Evolutionary conservation across 345 rosid species (phyloP).

Genomic region (Murraya paniculata): DNA sequence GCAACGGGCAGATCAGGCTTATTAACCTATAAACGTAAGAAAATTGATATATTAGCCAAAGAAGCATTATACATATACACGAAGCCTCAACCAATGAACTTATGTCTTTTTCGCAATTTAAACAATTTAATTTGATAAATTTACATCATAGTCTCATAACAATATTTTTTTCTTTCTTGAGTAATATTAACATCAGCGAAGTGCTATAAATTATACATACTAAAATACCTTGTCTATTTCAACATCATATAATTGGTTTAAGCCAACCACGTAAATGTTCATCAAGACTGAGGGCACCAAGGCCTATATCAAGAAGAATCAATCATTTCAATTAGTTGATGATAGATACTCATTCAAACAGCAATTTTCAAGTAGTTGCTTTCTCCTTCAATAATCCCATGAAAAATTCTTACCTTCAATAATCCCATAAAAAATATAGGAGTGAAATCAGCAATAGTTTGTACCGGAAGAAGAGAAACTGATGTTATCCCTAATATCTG

Average conservation of each 20-base stretch:
- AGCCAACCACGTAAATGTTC: slow-evolving; percentile 34
- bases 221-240: slow-evolving; percentile 36
- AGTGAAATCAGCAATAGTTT: slow-evolving; percentile 22
- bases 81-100: not conserved
- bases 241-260: slow-evolving; percentile 33
- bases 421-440: slow-evolving; percentile 27
- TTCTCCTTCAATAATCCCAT: not conserved
- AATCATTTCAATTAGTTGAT: not conserved
- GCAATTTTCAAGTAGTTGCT: not conserved
- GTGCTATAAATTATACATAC: not conserved
- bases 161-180: too few relatives aligned
- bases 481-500: slow-evolving; percentile 23
- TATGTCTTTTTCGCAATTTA: not conserved
- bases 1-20: slow-evolving; percentile 43
- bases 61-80: not conserved
- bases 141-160: too few relatives aligned
- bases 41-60: not conserved
- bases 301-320: slow-evolving; percentile 16
- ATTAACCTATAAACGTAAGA: slow-evolving; percentile 23
- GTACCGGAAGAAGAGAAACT: slow-evolving; percentile 31
- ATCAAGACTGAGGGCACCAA: slow-evolving; percentile 26
- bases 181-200: too few relatives aligned
- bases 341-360: not conserved
- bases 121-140: not conserved
- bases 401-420: slow-evolving; percentile 24